These are phyloP conservation scores for Candida sanyiensis DNA, from an alignment of 805 yeast genomes.

Conservation along the genomic window DNA sequence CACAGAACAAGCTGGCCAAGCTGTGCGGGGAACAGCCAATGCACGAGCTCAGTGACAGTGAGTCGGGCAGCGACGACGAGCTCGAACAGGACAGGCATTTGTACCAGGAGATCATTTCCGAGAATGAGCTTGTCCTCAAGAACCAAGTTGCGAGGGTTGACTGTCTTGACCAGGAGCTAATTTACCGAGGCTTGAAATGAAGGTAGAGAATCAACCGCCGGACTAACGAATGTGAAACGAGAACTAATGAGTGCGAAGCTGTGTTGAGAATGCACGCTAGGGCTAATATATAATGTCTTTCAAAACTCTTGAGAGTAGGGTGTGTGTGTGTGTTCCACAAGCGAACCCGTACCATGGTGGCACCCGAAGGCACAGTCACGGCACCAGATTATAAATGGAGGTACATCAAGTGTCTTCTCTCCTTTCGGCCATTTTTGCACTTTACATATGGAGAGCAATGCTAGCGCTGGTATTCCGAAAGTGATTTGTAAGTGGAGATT, in stretches of 20 bases:
- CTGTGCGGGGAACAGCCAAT: constrained; percentile 5
- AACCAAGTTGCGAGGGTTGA: constrained; percentile 45
- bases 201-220: not conserved
- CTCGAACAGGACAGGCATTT: constrained; percentile 41
- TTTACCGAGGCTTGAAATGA: constrained; percentile 32
- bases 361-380: not conserved
- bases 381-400: constrained; percentile 25
- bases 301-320: not conserved
- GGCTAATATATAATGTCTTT: not conserved
- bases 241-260: not conserved
- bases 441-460: constrained; percentile 17
- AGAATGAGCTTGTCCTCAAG: constrained; percentile 48
- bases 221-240: not conserved
- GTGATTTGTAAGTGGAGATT: constrained; percentile 23
- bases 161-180: constrained; percentile 42
- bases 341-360: constrained; percentile 22
- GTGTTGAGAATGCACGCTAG: not conserved
- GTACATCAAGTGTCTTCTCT: constrained; percentile 15
- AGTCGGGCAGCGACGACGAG: constrained; percentile 24
- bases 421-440: constrained; percentile 30
- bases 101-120: constrained; percentile 49
- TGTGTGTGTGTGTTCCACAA: constrained; percentile 22
- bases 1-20: constrained; percentile 41
- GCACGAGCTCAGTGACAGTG: constrained; percentile 15
- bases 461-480: constrained; percentile 29